These are phyloP conservation scores for Trichoderma breve DNA, from an alignment of 2,329 filamentous ascomycete genomes.

Conservation along the genomic window DNA sequence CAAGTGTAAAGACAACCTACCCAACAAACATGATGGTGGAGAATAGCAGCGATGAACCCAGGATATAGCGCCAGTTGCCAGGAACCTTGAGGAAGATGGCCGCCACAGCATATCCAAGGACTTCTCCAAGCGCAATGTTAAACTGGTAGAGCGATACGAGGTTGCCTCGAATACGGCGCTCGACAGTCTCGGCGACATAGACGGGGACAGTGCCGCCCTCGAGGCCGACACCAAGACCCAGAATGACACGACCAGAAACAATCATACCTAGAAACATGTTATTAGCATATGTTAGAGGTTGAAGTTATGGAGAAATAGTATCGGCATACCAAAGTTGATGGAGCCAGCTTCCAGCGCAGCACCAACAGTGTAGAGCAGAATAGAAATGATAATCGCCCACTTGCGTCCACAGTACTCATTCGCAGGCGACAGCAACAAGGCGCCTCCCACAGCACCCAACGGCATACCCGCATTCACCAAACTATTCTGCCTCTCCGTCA, in stretches of 20 bases:
- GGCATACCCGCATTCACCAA: conserved; percentile 70
- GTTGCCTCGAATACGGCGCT: conserved; percentile 65
- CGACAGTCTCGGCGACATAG: conserved; percentile 72
- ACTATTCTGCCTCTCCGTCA: conserved; percentile 57
- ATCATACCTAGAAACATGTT: conserved; percentile 54
- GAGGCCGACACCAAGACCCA: conserved; percentile 68
- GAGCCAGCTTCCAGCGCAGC: conserved; percentile 66
- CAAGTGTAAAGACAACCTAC: conserved; percentile 44
- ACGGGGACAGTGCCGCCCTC: conserved; percentile 73
- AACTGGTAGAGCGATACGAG: conserved; percentile 73
- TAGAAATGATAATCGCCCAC: conserved; percentile 67
- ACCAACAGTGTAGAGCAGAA: conserved; percentile 67
- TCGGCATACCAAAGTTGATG: conserved; percentile 56
- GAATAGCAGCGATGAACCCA: conserved; percentile 70
- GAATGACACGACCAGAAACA: conserved; percentile 63
- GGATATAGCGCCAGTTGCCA: conserved; percentile 72
- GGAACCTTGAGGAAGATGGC: conserved; percentile 69
- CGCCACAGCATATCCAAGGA: conserved; percentile 69
- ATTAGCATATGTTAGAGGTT: neutral
- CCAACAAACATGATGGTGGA: conserved; percentile 46
- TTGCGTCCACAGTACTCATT: conserved; percentile 68
- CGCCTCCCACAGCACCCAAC: conserved; percentile 68
- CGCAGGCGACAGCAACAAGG: conserved; percentile 61
- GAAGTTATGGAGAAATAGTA: neutral
- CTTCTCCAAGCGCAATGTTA: conserved; percentile 72